Percentiles rank a stretch among this genome's conserved stretches.
Evolutionary conservation across 2,329 filamentous ascomycete genomes (phyloP).

Genomic region (Nigrospora sphaerica): DNA sequence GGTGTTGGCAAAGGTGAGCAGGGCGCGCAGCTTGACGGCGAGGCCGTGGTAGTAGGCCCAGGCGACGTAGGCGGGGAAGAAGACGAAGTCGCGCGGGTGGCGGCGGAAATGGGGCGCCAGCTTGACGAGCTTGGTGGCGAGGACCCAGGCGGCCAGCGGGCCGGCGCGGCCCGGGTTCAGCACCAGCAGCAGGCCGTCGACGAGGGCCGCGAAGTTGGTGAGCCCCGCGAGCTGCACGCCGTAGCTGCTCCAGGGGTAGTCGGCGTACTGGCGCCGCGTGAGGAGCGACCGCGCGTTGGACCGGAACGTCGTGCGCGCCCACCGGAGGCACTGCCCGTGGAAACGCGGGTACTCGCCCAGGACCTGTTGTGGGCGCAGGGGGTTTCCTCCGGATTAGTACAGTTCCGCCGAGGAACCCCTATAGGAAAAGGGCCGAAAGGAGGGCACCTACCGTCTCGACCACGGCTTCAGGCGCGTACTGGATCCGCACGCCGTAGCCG

Average conservation of each 20-base stretch:
- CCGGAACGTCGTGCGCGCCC: constrained; percentile 52
- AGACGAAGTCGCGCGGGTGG: constrained; percentile 42
- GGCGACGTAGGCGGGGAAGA: constrained; percentile 39
- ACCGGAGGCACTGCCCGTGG: constrained; percentile 44
- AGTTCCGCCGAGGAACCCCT: too few relatives aligned
- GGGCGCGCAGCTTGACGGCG: constrained; percentile 45
- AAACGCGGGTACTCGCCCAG: constrained; percentile 45
- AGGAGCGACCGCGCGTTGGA: constrained; percentile 44
- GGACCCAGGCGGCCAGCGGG: constrained; percentile 34
- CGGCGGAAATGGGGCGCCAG: constrained; percentile 42
- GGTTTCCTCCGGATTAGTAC: too few relatives aligned
- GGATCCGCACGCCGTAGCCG: constrained; percentile 47
- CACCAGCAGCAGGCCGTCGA: constrained; percentile 36
- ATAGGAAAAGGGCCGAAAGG: too few relatives aligned
- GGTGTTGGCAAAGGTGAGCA: constrained; percentile 43
- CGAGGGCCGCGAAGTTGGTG: constrained; percentile 48
- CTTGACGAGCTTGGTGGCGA: constrained; percentile 51
- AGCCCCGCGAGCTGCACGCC: constrained; percentile 47
- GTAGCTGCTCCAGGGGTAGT: constrained; percentile 45
- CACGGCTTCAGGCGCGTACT: constrained; percentile 24
- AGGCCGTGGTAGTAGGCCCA: constrained; percentile 53
- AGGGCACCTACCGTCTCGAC: constrained; percentile 27
- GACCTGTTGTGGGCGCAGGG: too few relatives aligned
- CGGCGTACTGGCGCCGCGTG: constrained; percentile 25
- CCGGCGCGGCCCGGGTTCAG: constrained; percentile 11